These are phyloP conservation scores for Penicillium olsonii DNA, from an alignment of 2,329 filamentous ascomycete genomes.

Conservation along the genomic window DNA sequence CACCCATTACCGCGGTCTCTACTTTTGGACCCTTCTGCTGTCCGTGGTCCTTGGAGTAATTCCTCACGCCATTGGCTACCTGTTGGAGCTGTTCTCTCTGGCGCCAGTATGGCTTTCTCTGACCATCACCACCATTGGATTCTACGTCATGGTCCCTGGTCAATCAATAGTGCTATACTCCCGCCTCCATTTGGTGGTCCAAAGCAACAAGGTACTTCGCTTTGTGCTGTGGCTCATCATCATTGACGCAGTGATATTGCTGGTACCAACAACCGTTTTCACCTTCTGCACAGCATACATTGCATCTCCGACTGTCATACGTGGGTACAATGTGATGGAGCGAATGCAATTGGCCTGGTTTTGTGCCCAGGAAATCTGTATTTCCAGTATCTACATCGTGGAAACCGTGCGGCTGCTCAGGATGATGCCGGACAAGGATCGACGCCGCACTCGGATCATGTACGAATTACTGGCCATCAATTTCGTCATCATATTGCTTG, in stretches of 20 bases:
- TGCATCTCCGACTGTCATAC: slow-evolving; percentile 23
- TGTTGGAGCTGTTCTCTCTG: slow-evolving; percentile 41
- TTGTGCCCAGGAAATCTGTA: slow-evolving; percentile 47
- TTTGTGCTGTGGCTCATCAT: slow-evolving; percentile 60
- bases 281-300: slow-evolving; percentile 47
- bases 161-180: slow-evolving; percentile 65
- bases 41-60: slow-evolving; percentile 39
- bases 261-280: slow-evolving; percentile 57
- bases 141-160: slow-evolving; percentile 62
- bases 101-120: slow-evolving; percentile 38
- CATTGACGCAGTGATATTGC: slow-evolving; percentile 53
- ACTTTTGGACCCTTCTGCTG: slow-evolving; percentile 45
- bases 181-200: slow-evolving; percentile 61
- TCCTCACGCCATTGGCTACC: slow-evolving; percentile 41
- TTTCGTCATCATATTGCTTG: slow-evolving; percentile 49
- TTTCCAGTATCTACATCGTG: slow-evolving; percentile 55
- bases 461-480: slow-evolving; percentile 53
- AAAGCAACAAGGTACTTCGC: slow-evolving; percentile 50
- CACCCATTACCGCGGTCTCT: slow-evolving; percentile 38
- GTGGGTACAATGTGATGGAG: slow-evolving; percentile 48
- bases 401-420: slow-evolving; percentile 51
- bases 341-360: slow-evolving; percentile 47
- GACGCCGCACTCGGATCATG: slow-evolving; percentile 45
- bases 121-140: slow-evolving; percentile 52
- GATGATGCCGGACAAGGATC: slow-evolving; percentile 35